phyloP scores from a whole-genome alignment of 1,284 basidiomycete genomes.

The Trichosporon coremiiforme region DNA sequence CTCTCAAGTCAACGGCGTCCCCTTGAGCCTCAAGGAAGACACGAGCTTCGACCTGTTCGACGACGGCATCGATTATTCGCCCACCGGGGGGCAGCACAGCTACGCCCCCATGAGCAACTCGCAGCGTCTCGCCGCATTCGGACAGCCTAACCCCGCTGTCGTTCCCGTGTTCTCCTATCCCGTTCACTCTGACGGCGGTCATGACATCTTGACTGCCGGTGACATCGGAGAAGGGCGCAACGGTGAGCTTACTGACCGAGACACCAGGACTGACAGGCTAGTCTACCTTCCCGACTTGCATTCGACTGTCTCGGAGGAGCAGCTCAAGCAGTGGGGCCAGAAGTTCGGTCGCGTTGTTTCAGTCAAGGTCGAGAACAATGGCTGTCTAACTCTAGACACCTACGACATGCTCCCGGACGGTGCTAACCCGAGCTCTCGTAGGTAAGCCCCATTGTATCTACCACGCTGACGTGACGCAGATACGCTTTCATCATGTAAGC shows the following conservation, averaged over 20 bases:
- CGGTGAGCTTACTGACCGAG: conserved; percentile 30
- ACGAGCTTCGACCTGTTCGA: conserved; percentile 6
- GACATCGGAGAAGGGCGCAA: conserved; percentile 38
- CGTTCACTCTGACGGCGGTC: neutral
- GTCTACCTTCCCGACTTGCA: conserved; percentile 42
- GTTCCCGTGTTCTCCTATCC: neutral
- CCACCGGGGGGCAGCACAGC: neutral
- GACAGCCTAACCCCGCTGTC: neutral
- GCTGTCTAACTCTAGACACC: conserved; percentile 9
- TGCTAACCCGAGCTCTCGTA: conserved; percentile 4
- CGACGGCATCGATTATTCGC: neutral
- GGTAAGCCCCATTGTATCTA: neutral
- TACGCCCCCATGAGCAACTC: neutral
- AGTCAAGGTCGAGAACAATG: conserved; percentile 31
- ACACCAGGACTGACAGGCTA: conserved; percentile 16
- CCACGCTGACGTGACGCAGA: conserved; percentile 24
- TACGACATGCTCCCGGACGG: conserved; percentile 28
- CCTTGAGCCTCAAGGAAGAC: neutral
- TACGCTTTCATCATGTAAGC: conserved; percentile 45
- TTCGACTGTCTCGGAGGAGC: conserved; percentile 29
- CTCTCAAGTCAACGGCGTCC: neutral
- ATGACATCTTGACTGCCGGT: neutral
- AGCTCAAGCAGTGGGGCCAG: conserved; percentile 34
- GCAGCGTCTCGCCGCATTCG: neutral
- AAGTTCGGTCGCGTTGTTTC: conserved; percentile 41